Base-by-base conservation (phyloP, 192 early-diverging fungal genomes). In the Backusella circina region DNA sequence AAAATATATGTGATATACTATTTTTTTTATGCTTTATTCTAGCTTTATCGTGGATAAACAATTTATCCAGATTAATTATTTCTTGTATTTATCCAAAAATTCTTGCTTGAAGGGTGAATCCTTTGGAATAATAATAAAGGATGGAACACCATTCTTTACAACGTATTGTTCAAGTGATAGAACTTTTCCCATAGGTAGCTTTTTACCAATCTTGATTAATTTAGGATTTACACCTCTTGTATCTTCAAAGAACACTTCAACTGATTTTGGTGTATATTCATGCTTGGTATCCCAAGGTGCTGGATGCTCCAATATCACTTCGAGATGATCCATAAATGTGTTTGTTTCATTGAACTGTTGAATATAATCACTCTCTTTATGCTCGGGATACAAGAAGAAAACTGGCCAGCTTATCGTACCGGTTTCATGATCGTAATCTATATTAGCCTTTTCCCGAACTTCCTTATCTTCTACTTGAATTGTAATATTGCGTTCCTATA, bases 361-460 rank as follows among this genome's bases (percentile, higher is more conserved):
- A 67, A 99, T 94, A 66, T 94, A 86, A 81, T 99, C 98, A 2
- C 92, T 93, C 74, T 99, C 89, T 72, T 91, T 91, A 75, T 92
- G 83, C 83, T 99, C 96, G 28, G 98, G 98, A 79, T 99, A 99
- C 78, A 98, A 80, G 71, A 99, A 95, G 35, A 95, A 84, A 5
- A 95, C 94, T 0, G 98, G 98, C 86, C 92, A 92, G 8, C 88
- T 84, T 15, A 99, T 77, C 23, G 84, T 86, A 23, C 88, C 86
- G 0, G 87, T 87, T 21, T 81, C 73, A 18, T 75, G 70, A 50
- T 86, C 82, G 71, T 23, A 93, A 83, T 74, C 85, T 84, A 78
- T 91, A 81, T 65, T 79, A 69, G 79, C 86, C 77, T 67, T 85
- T 57, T 72, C 71, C 8, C 61, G 39, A 64, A 84, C 71, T 21